Percentiles rank a stretch among this genome's conserved stretches.
Evolutionary conservation across 2,329 filamentous ascomycete genomes (phyloP).

Genomic region (Immersiporthe knoxdaviesiana): DNA sequence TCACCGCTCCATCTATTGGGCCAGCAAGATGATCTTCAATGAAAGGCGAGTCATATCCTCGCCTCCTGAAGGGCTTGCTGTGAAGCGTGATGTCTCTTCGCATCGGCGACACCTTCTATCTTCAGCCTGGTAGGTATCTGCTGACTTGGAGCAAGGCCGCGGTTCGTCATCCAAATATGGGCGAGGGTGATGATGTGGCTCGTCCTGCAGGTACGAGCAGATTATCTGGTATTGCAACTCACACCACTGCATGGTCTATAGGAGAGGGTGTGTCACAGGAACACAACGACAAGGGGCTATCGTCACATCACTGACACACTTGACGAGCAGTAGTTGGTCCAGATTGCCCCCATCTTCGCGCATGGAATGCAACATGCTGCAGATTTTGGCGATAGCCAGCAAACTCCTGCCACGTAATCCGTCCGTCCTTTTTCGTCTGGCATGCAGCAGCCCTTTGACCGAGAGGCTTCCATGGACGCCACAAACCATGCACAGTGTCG

Average conservation of each 20-base stretch:
- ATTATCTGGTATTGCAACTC: no score
- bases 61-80: not conserved
- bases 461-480: not conserved
- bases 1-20: not conserved
- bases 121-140: not conserved
- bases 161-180: no score
- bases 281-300: not conserved
- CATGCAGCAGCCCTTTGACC: not conserved
- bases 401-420: not conserved
- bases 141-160: not conserved
- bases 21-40: not conserved
- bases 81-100: not conserved
- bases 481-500: not conserved
- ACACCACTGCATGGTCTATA: no score
- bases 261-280: not conserved
- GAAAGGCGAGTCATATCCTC: not conserved
- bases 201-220: no score
- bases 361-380: not conserved
- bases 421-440: no score
- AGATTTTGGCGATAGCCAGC: not conserved
- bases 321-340: not conserved
- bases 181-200: no score
- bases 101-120: not conserved
- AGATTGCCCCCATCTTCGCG: not conserved
- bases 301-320: not conserved